Evolutionary conservation across 805 yeast species (phyloP), one percentile per base, ranked within the genome.

Genomic region (Yueomyces sinensis): DNA sequence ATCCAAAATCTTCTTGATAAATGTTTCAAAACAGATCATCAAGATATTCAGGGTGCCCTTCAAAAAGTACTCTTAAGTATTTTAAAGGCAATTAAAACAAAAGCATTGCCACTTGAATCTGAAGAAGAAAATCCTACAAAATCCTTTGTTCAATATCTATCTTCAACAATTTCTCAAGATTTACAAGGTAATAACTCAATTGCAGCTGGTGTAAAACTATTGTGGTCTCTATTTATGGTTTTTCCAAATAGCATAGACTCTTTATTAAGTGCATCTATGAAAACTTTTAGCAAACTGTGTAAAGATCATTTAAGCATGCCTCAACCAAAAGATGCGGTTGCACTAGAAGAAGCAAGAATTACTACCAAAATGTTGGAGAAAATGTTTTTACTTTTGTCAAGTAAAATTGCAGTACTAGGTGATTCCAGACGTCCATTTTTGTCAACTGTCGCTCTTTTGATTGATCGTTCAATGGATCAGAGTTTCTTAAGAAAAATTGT

Each of bases 361-460:
- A 80, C 93, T 0, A 78, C 91, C 0, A 73, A 70, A 38, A 58
- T 86, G 25, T 61, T 91, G 31, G 84, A 80, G 39, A 81, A 80
- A 53, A 74, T 84, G 18, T 61, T 91, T 35, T 76, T 78, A 42
- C 67, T 89, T 34, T 74, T 89, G 1, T 74, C 94, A 0, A 69
- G 72, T 65, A 72, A 96, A 43, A 82, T 91, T 4, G 73, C 93
- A 0, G 69, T 72, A n/a, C 62, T 93, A 18, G 96, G 95, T 2
- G 99, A 91, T 46, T 95, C 89, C 49, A 72, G 98, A 40, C 70
- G 98, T 34, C 76, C 87, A 18, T 91, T 87, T 52, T 59, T 91
- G 41, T 76, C 94, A 0, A 63, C 87, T 5, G 65, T 91, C 37
- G 95, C 95, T 0, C 94, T 89, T 45, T 63, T 89, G 42, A 82